Base-by-base conservation (phyloP, 2,329 filamentous ascomycete species). In the Ophiostoma sp. region DNA sequence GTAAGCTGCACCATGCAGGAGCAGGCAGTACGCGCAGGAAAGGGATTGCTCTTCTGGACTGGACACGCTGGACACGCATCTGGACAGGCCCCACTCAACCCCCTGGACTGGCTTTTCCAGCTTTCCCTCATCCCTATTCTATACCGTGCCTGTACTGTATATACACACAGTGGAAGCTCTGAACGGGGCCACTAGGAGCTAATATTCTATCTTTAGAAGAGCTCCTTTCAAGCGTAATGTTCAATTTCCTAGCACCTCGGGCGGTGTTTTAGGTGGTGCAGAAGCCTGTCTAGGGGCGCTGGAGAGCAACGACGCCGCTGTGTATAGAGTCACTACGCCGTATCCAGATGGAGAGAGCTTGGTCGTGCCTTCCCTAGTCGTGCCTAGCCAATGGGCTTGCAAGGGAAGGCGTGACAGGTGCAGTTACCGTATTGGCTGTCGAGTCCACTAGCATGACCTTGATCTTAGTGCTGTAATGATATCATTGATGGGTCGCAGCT, bases 51-150 rank as follows among this genome's bases (percentile, higher is more conserved):
- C 38, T 70, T 66, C 27, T 68, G 68, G 64, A 63, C 68, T 69
- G 69, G 71, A 71, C 70, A 71, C 70, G 69, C 70, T 70, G 49
- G 66, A 62, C 67, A 66, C 65, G 64, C 58, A 18, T 63, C 62
- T 45, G 44, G 38, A 27, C 38, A 8, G 18, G n/a, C 11, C 40
- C 14, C 49, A 63, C 60, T 63, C 60, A 42, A 63, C 16, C 40
- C 60, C 60, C 60, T 42, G n/a, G 38, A 9, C 14, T 63, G 16
- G 49, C 49, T 55, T 55, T 55, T 55, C 49, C 42, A 45, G 42
- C 42, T 45, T 45, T 12, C 42, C 49, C 27, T 55, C 49, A 55
- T 55, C 49, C 49, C 49, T 55, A 55, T 55, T 14, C 49, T 27
- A 9, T 55, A 55, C 9, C 18, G 49, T 55, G 49, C 27, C n/a